Evolutionary conservation across 352 stramenopile species (phyloP), one percentile per base, ranked within the genome.

Genomic region (Phytopythium kandeliae): DNA sequence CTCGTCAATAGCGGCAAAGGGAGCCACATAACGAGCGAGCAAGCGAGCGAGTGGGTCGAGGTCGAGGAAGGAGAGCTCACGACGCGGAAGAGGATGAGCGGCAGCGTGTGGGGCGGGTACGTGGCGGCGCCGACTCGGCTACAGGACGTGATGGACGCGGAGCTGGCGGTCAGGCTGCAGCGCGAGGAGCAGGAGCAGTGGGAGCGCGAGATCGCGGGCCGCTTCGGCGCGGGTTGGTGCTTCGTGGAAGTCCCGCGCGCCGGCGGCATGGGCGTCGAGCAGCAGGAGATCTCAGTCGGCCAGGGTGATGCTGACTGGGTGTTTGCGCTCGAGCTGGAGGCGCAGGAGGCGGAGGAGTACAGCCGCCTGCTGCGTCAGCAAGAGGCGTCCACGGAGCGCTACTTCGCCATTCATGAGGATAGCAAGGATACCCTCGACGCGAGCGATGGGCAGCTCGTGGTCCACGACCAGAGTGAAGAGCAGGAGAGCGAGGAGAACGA

Each of bases 201-300:
- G 62, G 70, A 86, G 55, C 59, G 63, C 24, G 74, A 86, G 52
- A 78, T 88, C 48, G 68, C 74, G 10, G 74, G 72, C 0, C 77
- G 75, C 42, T 87, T 87, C 37, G 77, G 74, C 5, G 75, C 71
- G 1, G 77, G 72, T 46, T 88, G 74, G 74, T 88, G 77, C 47
- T 88, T 88, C 51, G 74, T 88, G 56, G 77, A 88, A 56, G 77
- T 88, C 17, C 74, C 77, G n/a, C 78, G 69, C 53, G 54, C 53
- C 55, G 77, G 77, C 55, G 74, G 80, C 58, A 88, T 88, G 77
- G 86, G 74, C 51, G 74, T 86, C 54, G 66, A 86, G 15, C 72
- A 88, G 48, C 77, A 88, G 59, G 72, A 88, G 50, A 70, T 88
- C 15, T 6, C 40, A 6, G 22, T 24, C 24, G 22, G 40, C 7